A percentile compares a stretch with the other conserved stretches of the same genome.
Evolutionary conservation across 805 yeast species (phyloP).

Genomic region (Starmerella gropengiesseri): DNA sequence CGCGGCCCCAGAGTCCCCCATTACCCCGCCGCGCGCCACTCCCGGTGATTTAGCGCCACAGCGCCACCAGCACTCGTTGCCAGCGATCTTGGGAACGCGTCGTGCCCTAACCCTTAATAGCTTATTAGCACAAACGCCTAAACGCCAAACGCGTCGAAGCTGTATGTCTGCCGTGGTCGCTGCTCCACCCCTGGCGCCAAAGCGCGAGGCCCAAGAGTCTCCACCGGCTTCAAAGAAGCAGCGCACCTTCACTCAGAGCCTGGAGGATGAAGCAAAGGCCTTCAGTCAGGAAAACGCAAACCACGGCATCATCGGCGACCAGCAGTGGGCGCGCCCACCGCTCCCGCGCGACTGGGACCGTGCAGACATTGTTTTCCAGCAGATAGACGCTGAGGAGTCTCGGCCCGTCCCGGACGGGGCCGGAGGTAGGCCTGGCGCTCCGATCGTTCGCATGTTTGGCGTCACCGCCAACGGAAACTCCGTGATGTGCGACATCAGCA

Average conservation of each 20-base stretch:
- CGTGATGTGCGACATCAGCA: conserved; percentile 78
- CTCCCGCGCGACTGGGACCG: conserved; percentile 41
- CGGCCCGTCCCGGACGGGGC: background rate
- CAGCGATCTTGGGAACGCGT: too few species aligned
- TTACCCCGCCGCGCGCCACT: too few species aligned
- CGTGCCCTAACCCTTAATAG: conserved; percentile 3
- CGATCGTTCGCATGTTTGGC: conserved; percentile 72
- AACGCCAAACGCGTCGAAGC: too few species aligned
- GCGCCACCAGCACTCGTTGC: too few species aligned
- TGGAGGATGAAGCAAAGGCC: conserved; percentile 15
- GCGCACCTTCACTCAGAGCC: conserved; percentile 12
- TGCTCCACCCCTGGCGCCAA: background rate
- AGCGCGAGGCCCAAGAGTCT: background rate
- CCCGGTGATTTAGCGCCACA: too few species aligned
- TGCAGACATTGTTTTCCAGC: conserved; percentile 40
- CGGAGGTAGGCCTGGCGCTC: conserved; percentile 17
- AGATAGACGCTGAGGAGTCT: conserved; percentile 84
- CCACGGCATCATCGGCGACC: conserved; percentile 26
- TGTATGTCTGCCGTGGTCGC: conserved; percentile 7
- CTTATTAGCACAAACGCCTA: too few species aligned
- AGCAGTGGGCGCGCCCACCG: conserved; percentile 46
- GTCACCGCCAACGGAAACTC: conserved; percentile 81
- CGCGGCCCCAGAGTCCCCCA: too few species aligned
- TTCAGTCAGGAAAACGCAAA: conserved; percentile 3
- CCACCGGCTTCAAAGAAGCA: conserved; percentile 2